Conservation (phyloP, 257 asterid species). For the Solanum raphanifolium region DNA sequence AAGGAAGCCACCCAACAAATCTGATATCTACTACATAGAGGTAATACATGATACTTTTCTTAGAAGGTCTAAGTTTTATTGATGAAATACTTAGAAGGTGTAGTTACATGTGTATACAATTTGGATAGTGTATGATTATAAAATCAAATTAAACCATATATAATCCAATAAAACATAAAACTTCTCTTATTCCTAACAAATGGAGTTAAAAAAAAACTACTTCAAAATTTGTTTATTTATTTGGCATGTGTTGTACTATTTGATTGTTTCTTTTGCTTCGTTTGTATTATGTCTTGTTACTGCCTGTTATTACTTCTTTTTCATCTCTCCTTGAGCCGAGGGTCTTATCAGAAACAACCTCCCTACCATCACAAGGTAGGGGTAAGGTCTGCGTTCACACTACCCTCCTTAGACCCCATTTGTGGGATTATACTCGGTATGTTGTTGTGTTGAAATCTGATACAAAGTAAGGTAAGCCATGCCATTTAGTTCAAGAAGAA, state of each 20-base stretch:
- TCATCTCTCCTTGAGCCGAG: not conserved
- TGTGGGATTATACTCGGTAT: not conserved
- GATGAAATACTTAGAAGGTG: not conserved
- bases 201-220: not conserved
- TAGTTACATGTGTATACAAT: not conserved
- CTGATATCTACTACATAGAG: conserved; percentile 58
- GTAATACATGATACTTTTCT: conserved; percentile 14
- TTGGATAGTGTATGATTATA: not conserved
- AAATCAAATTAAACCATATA: not conserved
- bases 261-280: not conserved
- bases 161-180: not conserved
- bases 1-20: conserved; percentile 30
- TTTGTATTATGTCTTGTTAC: not conserved
- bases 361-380: not conserved
- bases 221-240: not conserved
- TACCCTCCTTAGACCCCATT: not conserved
- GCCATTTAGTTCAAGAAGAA: not conserved
- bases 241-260: not conserved
- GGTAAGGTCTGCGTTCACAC: not conserved
- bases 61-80: not conserved
- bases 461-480: not conserved
- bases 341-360: not conserved
- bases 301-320: not conserved
- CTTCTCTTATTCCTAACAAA: not conserved
- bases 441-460: not conserved